phyloP scores from a whole-genome alignment of 139 green algal species.

The Deuterostichococcus epilithicus region DNA sequence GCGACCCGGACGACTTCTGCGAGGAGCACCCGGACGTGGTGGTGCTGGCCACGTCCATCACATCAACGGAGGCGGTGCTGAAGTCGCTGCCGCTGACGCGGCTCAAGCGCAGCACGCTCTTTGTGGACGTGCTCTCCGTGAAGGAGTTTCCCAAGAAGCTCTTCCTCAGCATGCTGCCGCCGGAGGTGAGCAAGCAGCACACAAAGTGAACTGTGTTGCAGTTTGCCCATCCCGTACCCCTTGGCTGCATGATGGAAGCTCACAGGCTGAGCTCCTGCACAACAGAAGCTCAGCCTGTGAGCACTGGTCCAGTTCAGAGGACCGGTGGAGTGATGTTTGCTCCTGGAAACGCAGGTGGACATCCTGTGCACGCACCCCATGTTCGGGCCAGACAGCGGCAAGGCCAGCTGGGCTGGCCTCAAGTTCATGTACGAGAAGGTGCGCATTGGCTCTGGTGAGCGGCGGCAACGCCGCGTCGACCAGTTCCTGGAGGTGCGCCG shows the following conservation, averaged over 20 bases:
- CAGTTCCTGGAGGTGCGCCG: conserved; percentile 25
- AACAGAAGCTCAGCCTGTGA: too few species aligned
- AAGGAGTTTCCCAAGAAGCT: conserved; percentile 97
- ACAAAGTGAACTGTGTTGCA: background rate
- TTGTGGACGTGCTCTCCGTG: conserved; percentile 97
- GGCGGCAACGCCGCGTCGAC: conserved; percentile 28
- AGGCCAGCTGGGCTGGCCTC: conserved; percentile 71
- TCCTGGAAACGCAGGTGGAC: conserved; percentile 76
- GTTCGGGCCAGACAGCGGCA: conserved; percentile 96
- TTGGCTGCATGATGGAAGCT: background rate
- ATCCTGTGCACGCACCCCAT: conserved; percentile 99
- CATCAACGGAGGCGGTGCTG: conserved; percentile 84
- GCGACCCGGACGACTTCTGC: conserved; percentile 90
- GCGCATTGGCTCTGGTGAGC: conserved; percentile 30
- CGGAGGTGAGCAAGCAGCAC: conserved; percentile 62
- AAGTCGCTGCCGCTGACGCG: conserved; percentile 75
- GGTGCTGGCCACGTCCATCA: conserved; percentile 86
- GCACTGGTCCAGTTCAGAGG: too few species aligned
- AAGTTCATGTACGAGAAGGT: conserved; percentile 93
- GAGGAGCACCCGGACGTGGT: conserved; percentile 98
- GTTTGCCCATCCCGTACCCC: background rate
- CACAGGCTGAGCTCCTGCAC: background rate
- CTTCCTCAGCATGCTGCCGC: conserved; percentile 68
- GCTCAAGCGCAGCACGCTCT: conserved; percentile 87
- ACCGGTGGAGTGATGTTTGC: too few species aligned